Base-by-base conservation (phyloP, 2,329 filamentous ascomycete species). In the Sarocladium brachiariae region DNA sequence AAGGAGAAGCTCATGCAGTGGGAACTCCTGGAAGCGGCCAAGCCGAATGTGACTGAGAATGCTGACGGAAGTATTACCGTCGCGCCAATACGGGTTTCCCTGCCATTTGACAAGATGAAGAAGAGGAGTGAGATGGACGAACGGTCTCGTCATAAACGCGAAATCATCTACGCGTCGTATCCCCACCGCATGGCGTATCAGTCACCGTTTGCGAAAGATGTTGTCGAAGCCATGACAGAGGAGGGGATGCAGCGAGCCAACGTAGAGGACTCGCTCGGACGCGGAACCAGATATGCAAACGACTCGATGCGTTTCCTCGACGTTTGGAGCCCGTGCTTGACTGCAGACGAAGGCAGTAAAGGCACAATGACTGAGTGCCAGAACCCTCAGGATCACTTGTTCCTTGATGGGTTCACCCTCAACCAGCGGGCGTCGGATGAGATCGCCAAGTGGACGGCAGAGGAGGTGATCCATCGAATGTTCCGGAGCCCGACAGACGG, bases 321-420 rank as follows among this genome's bases (percentile, higher is more conserved):
- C 39, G 67, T 76, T 2, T 64, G 61, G 62, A 65, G 62, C 45
- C 68, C 75, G 0, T 79, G 76, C 48, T 53, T 70, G 23, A 59
- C 60, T 19, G 55, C 58, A 4, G 50, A 51, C 45, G 34, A 54
- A 13, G 50, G 51, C 16, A 37, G 52, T 5, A 21, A 19, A 6
- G 18, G 33, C 18, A 16, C 14, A 16, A 13, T 38, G 9, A 10
- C 33, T 2, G 51, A 66, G 23, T 81, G 78, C 57, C 61, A 68
- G 2, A 58, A 61, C 2, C 73, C 73, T 1, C 62, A 72, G 13
- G 65, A 72, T 11, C 73, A 77, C 53, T 63, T 82, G 2, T 81
- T 79, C 59, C 75, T 72, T 60, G 75, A 76, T 46, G 65, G 68
- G 0, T 78, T 78, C 37, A 74, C 67, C 1, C 61, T 80, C 5